phyloP scores from a whole-genome alignment of 257 asterid genomes.

The Ilex aquifolium region DNA sequence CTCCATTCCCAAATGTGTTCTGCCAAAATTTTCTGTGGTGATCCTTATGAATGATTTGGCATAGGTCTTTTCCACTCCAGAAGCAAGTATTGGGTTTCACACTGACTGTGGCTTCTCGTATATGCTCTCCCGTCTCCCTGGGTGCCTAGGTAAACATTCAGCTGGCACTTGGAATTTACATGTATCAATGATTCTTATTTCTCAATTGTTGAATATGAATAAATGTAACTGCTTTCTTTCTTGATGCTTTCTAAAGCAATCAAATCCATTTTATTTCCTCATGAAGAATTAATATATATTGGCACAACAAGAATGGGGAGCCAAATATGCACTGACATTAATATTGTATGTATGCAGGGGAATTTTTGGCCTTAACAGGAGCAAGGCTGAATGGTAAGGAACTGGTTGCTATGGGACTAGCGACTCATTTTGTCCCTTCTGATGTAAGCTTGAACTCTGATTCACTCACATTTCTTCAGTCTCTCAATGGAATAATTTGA shows the following conservation, averaged over 20 bases:
- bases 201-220: background rate
- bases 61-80: conserved; percentile 92
- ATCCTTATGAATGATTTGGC: background rate
- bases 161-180: background rate
- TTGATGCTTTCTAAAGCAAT: too few species aligned
- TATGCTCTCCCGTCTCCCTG: conserved; percentile 71
- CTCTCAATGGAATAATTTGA: too few species aligned
- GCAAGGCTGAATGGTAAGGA: conserved; percentile 83
- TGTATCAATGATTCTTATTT: too few species aligned
- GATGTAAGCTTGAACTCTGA: conserved; percentile 40
- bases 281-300: too few species aligned
- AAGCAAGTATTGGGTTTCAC: conserved; percentile 90
- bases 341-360: conserved; percentile 41
- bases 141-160: conserved; percentile 56
- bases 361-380: conserved; percentile 82
- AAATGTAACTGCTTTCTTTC: background rate
- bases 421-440: conserved; percentile 83
- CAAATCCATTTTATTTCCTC: too few species aligned
- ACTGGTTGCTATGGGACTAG: conserved; percentile 77
- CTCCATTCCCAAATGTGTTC: background rate
- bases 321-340: background rate
- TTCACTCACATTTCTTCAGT: too few species aligned
- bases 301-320: background rate
- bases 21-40: background rate
- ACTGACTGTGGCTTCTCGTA: conserved; percentile 94